Percentiles rank a stretch among this genome's conserved stretches.
phyloP scores from a whole-genome alignment of 345 rosid genomes.

The Syzygium aromaticum region DNA sequence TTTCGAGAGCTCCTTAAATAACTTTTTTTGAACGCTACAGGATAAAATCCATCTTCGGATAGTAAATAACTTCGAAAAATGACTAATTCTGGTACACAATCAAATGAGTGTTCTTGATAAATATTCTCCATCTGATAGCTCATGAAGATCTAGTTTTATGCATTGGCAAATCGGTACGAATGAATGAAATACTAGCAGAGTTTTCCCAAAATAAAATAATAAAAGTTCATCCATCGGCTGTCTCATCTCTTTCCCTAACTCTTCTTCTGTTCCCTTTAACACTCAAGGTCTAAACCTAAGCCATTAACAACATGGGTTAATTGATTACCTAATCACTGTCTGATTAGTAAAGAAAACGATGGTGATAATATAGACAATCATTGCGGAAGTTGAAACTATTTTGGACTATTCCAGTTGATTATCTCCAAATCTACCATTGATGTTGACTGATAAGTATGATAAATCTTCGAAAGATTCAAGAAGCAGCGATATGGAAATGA shows the following conservation, averaged over 20 bases:
- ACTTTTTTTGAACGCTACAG: accelerated
- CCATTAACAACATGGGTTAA: neutral
- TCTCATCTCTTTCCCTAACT: neutral
- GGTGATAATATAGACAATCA: too few species aligned
- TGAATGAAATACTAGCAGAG: neutral
- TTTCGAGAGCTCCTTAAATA: neutral
- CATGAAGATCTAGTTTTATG: neutral
- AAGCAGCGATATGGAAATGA: neutral
- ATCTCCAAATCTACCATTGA: neutral
- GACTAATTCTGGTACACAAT: accelerated
- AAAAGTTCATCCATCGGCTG: neutral
- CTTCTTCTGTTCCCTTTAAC: neutral
- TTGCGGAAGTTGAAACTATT: neutral
- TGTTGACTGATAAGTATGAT: neutral
- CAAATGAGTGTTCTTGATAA: accelerated
- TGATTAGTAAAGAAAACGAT: neutral
- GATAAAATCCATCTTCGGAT: neutral
- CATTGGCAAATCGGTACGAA: neutral
- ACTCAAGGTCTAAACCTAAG: neutral
- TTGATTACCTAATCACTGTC: neutral
- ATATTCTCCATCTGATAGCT: neutral
- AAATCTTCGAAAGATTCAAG: neutral
- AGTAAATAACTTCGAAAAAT: neutral
- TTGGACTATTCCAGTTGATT: neutral
- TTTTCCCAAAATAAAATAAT: neutral